Evolutionary conservation across 2,329 filamentous ascomycete species (phyloP).

Genomic region (Cryphonectria carpinicola): DNA sequence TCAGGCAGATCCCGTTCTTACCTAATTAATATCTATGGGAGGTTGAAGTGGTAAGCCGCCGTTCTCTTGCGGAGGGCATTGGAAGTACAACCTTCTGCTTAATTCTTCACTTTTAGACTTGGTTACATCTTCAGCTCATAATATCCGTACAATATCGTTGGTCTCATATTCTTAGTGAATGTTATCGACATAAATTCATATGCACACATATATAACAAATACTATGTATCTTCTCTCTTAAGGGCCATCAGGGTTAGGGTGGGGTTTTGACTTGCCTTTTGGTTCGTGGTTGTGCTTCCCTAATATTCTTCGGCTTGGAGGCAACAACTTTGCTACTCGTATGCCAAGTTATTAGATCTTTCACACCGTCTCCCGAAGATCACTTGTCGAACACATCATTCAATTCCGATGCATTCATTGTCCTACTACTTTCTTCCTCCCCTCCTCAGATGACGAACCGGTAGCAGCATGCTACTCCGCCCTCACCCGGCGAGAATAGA

Average conservation of each 20-base stretch:
- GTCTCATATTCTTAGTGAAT: neutral
- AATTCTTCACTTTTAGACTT: neutral
- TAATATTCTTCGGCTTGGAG: neutral
- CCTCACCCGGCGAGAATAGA: constrained; percentile 10
- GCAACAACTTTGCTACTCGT: neutral
- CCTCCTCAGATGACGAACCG: constrained; percentile 3
- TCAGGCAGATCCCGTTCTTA: too few species aligned
- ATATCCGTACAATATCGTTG: neutral
- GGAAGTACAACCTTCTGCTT: neutral
- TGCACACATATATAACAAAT: neutral
- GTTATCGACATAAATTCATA: neutral
- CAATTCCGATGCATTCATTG: neutral
- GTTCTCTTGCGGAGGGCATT: neutral
- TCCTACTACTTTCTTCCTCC: neutral
- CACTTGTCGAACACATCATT: neutral
- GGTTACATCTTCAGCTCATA: neutral
- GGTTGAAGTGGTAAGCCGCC: neutral
- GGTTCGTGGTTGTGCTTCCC: neutral
- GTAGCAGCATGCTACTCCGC: constrained; percentile 26
- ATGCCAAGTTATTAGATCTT: neutral
- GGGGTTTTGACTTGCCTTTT: neutral
- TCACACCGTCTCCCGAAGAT: neutral
- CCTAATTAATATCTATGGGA: neutral
- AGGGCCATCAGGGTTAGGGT: neutral
- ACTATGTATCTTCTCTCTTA: neutral